Conservation (phyloP, 1,284 basidiomycete species). For the Amylostereum areolatum region DNA sequence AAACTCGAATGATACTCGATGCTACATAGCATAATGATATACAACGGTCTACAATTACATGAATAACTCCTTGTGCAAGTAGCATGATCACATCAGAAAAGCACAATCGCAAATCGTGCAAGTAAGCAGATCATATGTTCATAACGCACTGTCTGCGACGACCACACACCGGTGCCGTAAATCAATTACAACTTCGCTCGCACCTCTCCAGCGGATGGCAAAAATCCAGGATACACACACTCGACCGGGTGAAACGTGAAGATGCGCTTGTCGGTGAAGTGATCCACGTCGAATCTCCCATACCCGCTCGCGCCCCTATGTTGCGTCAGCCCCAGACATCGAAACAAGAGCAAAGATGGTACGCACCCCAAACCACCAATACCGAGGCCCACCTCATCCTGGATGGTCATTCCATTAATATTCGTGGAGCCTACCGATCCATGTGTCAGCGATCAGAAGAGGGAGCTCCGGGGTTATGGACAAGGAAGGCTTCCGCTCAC, state of each 20-base stretch:
- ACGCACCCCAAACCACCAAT: neutral
- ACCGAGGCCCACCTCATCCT: neutral
- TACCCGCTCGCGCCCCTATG: neutral
- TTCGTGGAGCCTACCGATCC: neutral
- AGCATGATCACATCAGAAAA: no score
- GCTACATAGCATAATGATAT: no score
- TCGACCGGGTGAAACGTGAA: neutral
- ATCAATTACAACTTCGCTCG: no score
- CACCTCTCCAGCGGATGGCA: neutral
- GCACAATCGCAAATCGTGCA: no score
- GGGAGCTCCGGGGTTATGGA: neutral
- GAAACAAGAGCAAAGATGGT: no score
- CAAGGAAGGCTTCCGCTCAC: conserved; percentile 20
- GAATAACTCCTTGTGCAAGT: no score
- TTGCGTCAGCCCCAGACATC: neutral
- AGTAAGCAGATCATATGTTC: no score
- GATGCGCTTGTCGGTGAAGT: conserved; percentile 1
- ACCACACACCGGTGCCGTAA: no score
- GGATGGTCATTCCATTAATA: conserved; percentile 1
- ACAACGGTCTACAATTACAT: no score
- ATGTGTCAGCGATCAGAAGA: neutral
- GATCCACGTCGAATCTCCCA: neutral
- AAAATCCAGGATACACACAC: neutral
- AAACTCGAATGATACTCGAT: no score
- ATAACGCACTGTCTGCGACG: no score